Evolutionary conservation across 1,139 yeast genomes (phyloP).

Genomic region (Pichia sp.): DNA sequence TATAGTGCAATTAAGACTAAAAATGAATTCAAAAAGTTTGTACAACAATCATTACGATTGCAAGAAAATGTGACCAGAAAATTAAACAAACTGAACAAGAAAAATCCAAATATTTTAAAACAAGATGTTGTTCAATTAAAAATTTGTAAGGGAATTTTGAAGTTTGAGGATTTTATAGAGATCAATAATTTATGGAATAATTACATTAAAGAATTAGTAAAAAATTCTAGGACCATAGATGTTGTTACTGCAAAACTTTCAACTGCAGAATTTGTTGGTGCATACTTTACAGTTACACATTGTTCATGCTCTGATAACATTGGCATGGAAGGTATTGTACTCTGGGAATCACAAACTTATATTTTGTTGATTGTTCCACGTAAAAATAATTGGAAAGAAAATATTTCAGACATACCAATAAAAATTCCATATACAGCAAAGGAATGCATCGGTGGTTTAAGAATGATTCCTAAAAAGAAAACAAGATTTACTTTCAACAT

Average conservation of each 20-base stretch:
- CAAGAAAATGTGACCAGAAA: conserved; percentile 37
- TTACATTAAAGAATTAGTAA: conserved; percentile 50
- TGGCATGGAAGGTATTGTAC: conserved; percentile 70
- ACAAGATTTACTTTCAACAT: conserved; percentile 24
- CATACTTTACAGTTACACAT: conserved; percentile 52
- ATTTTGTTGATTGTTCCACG: conserved; percentile 60
- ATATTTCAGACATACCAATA: conserved; percentile 23
- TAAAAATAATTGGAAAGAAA: conserved; percentile 33
- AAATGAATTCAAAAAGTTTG: conserved; percentile 40
- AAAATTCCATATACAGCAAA: conserved; percentile 18
- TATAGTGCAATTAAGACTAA: conserved; percentile 33
- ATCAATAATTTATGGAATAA: conserved; percentile 56
- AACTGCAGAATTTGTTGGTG: conserved; percentile 82
- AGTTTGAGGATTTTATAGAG: conserved; percentile 46
- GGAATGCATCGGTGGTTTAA: conserved; percentile 29
- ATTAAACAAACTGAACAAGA: conserved; percentile 31
- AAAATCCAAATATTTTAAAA: conserved; percentile 20
- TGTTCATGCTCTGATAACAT: conserved; percentile 52
- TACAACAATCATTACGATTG: conserved; percentile 33
- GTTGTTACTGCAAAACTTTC: conserved; percentile 50
- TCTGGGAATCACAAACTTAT: conserved; percentile 80
- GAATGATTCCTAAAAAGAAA: conserved; percentile 26
- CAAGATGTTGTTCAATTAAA: conserved; percentile 29
- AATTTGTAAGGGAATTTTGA: conserved; percentile 39
- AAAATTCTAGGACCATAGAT: conserved; percentile 23